phyloP scores from a whole-genome alignment of 2,329 filamentous ascomycete species.

The Colletotrichum chlorophyti region DNA sequence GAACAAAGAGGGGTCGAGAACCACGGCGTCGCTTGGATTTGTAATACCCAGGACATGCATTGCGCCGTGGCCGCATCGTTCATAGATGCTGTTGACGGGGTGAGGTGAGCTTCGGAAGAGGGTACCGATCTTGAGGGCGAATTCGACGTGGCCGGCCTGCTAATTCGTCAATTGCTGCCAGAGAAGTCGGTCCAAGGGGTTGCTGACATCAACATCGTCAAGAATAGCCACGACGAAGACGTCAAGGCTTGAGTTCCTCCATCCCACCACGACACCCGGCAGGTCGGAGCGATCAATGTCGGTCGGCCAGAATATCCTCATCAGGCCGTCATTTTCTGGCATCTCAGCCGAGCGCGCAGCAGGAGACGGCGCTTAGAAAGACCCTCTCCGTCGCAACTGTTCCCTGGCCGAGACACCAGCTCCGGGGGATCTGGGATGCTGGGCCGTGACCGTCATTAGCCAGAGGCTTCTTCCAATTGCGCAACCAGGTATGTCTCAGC shows the following conservation, averaged over 20 bases:
- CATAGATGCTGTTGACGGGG: conserved; percentile 79
- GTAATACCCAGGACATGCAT: conserved; percentile 87
- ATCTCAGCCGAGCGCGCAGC: conserved; percentile 56
- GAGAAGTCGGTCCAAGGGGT: background rate
- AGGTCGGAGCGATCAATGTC: conserved; percentile 76
- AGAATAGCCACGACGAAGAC: conserved; percentile 89
- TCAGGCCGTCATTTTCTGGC: conserved; percentile 83
- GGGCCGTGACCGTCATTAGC: conserved; percentile 31
- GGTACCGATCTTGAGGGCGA: conserved; percentile 82
- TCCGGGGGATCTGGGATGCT: conserved; percentile 83
- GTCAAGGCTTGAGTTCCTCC: conserved; percentile 91
- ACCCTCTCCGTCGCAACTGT: conserved; percentile 91
- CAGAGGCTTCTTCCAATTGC: conserved; percentile 32
- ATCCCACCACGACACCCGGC: conserved; percentile 90
- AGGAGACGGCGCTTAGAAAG: conserved; percentile 70
- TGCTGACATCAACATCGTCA: conserved; percentile 84
- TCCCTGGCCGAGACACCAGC: conserved; percentile 92
- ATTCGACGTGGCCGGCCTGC: conserved; percentile 81
- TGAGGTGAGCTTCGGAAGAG: conserved; percentile 85
- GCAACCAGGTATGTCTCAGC: conserved; percentile 19
- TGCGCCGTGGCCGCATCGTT: conserved; percentile 80
- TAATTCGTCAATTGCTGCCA: conserved; percentile 34
- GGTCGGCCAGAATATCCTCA: conserved; percentile 98
- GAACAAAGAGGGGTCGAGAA: conserved; percentile 74
- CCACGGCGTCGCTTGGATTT: conserved; percentile 64